Conservation (phyloP, 768 basidiomycete genomes). For the Gloeostereum incarnatum region DNA sequence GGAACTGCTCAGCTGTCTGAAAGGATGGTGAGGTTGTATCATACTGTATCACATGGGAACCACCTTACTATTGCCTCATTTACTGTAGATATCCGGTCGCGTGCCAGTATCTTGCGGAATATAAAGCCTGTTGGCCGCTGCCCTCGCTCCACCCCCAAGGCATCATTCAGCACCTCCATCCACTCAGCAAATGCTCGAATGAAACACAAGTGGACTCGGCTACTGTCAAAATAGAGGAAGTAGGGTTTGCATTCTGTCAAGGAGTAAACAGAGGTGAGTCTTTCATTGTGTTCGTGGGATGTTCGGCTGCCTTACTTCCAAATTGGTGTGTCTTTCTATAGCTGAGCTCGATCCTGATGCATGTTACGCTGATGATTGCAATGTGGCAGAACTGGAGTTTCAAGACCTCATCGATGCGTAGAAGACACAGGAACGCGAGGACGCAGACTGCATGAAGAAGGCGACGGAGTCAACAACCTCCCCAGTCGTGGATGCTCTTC, state of each 20-base stretch:
- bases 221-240: too few relatives aligned
- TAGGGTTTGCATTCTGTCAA: slow-evolving; percentile 1
- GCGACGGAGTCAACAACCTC: slow-evolving; percentile 17
- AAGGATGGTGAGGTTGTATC: neutral
- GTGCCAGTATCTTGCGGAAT: slow-evolving; percentile 8
- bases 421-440: slow-evolving; percentile 10
- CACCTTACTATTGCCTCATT: slow-evolving; percentile 13
- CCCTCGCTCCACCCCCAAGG: slow-evolving; percentile 3
- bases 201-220: slow-evolving; percentile 11
- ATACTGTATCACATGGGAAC: neutral
- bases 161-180: too few relatives aligned
- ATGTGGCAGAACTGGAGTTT: slow-evolving; percentile 10
- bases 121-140: slow-evolving; percentile 6
- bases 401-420: slow-evolving; percentile 12
- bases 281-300: slow-evolving; percentile 4
- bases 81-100: slow-evolving; percentile 6
- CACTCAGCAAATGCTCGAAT: slow-evolving; percentile 10
- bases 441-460: slow-evolving; percentile 1
- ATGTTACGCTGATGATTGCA: neutral
- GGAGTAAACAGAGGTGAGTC: slow-evolving; percentile 10
- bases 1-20: slow-evolving; percentile 14
- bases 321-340: slow-evolving; percentile 13
- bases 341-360: slow-evolving; percentile 6
- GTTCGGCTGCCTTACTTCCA: slow-evolving; percentile 8
- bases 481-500: slow-evolving; percentile 5